Percentiles rank a stretch among this genome's conserved stretches.
Evolutionary conservation across 768 basidiomycete species (phyloP).

Genomic region (Lentinula sp.): DNA sequence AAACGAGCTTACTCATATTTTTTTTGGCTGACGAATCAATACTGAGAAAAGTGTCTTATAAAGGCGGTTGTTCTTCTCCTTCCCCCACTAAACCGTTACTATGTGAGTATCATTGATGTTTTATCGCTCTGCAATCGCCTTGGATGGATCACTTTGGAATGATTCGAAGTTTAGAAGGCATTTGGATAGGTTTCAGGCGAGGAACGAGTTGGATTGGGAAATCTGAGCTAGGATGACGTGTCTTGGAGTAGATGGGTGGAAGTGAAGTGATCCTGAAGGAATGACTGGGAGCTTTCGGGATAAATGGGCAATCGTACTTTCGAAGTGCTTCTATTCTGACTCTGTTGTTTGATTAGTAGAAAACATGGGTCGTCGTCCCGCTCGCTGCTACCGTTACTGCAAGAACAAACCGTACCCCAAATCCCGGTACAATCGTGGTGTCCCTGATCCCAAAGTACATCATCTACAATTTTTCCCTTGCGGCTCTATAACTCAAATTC

Average conservation of each 20-base stretch:
- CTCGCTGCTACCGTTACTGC: conserved; percentile 98
- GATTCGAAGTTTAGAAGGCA: not conserved
- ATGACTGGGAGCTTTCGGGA: not conserved
- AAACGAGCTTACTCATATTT: not conserved
- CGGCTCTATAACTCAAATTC: not conserved
- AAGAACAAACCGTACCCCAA: conserved; percentile 99
- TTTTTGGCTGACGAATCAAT: not conserved
- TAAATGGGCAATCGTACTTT: not conserved
- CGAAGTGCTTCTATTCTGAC: not conserved
- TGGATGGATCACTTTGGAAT: not conserved
- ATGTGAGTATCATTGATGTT: not conserved
- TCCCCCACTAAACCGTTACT: not conserved
- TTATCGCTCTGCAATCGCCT: not conserved
- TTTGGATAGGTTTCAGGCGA: not conserved
- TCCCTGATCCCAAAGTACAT: conserved; percentile 86
- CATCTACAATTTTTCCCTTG: not conserved
- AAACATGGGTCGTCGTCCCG: conserved; percentile 95
- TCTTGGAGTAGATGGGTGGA: not conserved
- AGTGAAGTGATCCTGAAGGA: not conserved
- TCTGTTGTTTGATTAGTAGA: not conserved
- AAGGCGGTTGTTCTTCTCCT: not conserved
- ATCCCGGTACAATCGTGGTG: conserved; percentile 96
- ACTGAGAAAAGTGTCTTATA: not conserved
- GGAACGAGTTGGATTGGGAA: not conserved
- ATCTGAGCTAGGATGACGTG: not conserved